Evolutionary conservation across 1,284 basidiomycete species (phyloP).

Genomic region (Melanopsichium pennsylvanicum): DNA sequence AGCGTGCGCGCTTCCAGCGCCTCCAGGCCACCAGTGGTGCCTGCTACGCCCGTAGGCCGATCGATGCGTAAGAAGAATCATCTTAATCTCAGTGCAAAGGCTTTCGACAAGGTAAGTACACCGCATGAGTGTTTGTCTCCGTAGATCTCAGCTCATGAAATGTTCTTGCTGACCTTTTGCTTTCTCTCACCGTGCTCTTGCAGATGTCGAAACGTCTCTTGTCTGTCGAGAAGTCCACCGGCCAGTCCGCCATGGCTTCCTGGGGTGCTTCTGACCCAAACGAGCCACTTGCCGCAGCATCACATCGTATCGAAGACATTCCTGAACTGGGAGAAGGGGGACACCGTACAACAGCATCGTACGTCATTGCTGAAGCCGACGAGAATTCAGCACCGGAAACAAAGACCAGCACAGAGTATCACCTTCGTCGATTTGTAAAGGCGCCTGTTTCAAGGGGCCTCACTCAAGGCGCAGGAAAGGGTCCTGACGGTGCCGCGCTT

Average conservation of each 20-base stretch:
- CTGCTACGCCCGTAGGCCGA: conserved; percentile 39
- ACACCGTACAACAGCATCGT: conserved; percentile 37
- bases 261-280: conserved; percentile 21
- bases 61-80: conserved; percentile 47
- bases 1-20: conserved; percentile 33
- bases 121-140: too few relatives aligned
- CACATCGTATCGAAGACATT: conserved; percentile 32
- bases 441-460: conserved; percentile 42
- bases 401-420: conserved; percentile 45
- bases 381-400: conserved; percentile 22
- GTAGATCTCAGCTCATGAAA: too few relatives aligned
- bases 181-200: too few relatives aligned
- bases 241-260: conserved; percentile 30
- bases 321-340: conserved; percentile 45
- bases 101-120: conserved; percentile 49
- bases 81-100: conserved; percentile 54
- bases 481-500: conserved; percentile 50
- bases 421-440: conserved; percentile 36
- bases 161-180: too few relatives aligned
- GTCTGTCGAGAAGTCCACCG: conserved; percentile 37
- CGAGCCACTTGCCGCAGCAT: conserved; percentile 22
- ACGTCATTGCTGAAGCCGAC: conserved; percentile 42
- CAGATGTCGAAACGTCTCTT: conserved; percentile 48
- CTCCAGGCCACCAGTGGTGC: conserved; percentile 37
- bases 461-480: conserved; percentile 44